Evolutionary conservation across 2,329 filamentous ascomycete genomes (phyloP), one percentile per base, ranked within the genome.

Genomic region (Fusarium coffeatum): DNA sequence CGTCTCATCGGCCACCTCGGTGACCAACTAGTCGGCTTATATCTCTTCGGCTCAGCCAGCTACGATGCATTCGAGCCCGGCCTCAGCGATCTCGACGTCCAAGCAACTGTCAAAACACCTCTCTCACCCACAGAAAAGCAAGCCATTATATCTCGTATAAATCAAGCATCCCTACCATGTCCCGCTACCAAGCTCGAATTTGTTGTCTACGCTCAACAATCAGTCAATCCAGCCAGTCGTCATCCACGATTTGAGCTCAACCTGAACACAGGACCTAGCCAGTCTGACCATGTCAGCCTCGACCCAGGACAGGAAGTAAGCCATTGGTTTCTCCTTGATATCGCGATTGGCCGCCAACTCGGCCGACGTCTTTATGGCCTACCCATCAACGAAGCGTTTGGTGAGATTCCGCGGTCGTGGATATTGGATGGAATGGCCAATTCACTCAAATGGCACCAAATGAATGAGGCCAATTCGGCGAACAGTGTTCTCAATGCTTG

Each of bases 41-140:
- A 67, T 27, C 55, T 67, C 8, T 67, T 66, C 11, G 64, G 64
- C n/a, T 65, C 64, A 8, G 64, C 64, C 0, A 65, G 64, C 16
- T 61, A 67, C 22, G 45, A 32, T 4, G 61, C 61, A 2, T 67
- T 60, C 18, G 45, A 65, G 3, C 49, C 61, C 1, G 50, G 49
- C 1, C 34, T 45, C 8, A 67, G 64, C n/a, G 64, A 67, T 37
- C 30, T 67, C 10, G 64, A 67, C 13, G 32, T 66, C 1, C 57
- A 67, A 20, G 62, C 64, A 2, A 11, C 61, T 2, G 34, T 66
- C 10, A 45, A 51, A 15, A 9, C 18, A 18, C n/a, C 43, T 2
- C 34, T 57, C 6, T 11, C n/a, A 8, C 6, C 20, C 8, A 1
- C 3, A 6, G 22, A 51, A 2, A 65, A 61, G 23, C 7, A 61